Conservation (phyloP, 345 rosid genomes). For the Lepidium aucheri region DNA sequence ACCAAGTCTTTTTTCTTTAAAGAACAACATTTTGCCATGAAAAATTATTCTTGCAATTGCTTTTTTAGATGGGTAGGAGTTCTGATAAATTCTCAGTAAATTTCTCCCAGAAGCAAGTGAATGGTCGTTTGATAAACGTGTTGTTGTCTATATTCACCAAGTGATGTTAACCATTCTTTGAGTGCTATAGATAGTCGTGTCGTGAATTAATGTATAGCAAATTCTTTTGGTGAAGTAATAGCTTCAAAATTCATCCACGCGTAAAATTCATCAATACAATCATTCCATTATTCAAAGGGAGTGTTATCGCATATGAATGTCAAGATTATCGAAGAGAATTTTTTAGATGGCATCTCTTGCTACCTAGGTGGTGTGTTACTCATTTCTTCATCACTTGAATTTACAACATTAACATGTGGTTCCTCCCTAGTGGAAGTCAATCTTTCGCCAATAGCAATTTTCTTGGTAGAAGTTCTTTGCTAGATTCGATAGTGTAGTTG, state of each 20-base stretch:
- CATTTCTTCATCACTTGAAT: background rate
- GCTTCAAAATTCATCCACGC: background rate
- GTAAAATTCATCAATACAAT: background rate
- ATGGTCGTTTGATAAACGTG: too few relatives aligned
- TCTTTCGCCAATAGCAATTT: background rate
- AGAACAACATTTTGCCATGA: background rate
- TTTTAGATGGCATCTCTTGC: background rate
- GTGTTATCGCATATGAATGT: background rate
- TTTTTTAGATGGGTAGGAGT: background rate
- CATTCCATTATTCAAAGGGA: background rate
- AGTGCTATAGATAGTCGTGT: background rate
- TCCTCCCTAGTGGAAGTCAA: background rate
- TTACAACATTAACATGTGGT: background rate
- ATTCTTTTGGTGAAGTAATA: accelerated
- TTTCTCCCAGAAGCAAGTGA: too few relatives aligned
- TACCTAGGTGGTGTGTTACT: accelerated
- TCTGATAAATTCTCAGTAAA: too few relatives aligned
- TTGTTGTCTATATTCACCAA: background rate
- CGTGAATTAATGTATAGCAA: background rate
- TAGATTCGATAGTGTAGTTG: background rate
- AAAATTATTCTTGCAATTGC: background rate
- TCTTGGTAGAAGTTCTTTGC: background rate
- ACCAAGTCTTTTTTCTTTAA: background rate
- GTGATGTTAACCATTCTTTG: background rate
- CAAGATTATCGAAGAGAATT: background rate